These are phyloP conservation scores for Penicillium parvum DNA, from an alignment of 495 filamentous ascomycete genomes.

Conservation along the genomic window DNA sequence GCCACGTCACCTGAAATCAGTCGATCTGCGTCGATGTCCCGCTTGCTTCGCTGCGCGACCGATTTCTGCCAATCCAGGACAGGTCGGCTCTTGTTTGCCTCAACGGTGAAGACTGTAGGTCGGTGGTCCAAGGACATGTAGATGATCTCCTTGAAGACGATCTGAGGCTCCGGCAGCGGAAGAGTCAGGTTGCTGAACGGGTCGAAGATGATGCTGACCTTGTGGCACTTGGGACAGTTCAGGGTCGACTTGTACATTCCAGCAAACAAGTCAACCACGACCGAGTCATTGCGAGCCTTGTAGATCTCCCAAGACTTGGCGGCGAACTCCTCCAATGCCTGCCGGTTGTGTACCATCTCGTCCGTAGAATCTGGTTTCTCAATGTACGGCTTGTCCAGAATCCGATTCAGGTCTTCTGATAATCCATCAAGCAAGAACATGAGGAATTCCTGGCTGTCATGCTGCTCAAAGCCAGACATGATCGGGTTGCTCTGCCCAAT, in stretches of 20 bases:
- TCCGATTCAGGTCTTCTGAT: conserved; percentile 90
- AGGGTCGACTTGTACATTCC: conserved; percentile 98
- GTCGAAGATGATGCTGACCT: conserved; percentile 98
- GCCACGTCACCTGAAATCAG: conserved; percentile 77
- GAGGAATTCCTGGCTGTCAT: conserved; percentile 97
- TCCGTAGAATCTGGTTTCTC: conserved; percentile 98
- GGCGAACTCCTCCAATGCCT: conserved; percentile 75
- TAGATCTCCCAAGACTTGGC: conserved; percentile 87
- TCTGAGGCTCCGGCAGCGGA: conserved; percentile 77
- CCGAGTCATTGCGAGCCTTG: conserved; percentile 87
- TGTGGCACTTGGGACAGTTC: conserved; percentile 82
- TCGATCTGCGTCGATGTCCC: conserved; percentile 50
- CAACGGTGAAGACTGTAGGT: conserved; percentile 73
- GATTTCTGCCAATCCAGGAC: conserved; percentile 72
- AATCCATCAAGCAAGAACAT: conserved; percentile 92
- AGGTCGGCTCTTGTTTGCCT: conserved; percentile 77
- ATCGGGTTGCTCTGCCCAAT: conserved; percentile 75
- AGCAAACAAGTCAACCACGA: conserved; percentile 90
- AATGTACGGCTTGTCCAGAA: conserved; percentile 93
- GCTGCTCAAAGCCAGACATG: conserved; percentile 93
- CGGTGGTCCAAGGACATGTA: conserved; percentile 64
- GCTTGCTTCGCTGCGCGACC: conserved; percentile 54
- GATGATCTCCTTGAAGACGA: conserved; percentile 66
- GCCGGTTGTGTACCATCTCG: conserved; percentile 82
- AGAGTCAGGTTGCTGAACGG: conserved; percentile 93